Conservation (phyloP, 2,329 filamentous ascomycete genomes). For the Myriosclerotinia duriaeana region DNA sequence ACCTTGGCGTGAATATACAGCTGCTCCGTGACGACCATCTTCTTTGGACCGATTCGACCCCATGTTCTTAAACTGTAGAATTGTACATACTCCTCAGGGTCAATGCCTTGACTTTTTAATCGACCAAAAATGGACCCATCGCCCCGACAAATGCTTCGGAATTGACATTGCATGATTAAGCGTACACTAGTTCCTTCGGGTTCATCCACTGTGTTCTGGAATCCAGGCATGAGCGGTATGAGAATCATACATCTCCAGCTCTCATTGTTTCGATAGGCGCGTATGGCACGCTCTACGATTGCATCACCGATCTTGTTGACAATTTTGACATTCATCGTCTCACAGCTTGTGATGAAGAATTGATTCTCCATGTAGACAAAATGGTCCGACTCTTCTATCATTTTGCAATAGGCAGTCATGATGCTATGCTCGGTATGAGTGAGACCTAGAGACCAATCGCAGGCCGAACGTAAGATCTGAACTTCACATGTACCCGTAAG, state of each 20-base stretch:
- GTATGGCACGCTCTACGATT: conserved; percentile 84
- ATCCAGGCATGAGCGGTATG: conserved; percentile 96
- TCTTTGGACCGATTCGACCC: conserved; percentile 83
- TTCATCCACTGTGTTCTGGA: conserved; percentile 93
- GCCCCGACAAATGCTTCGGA: conserved; percentile 90
- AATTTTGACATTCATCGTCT: conserved; percentile 83
- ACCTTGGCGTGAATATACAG: conserved; percentile 97
- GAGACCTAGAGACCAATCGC: conserved; percentile 88
- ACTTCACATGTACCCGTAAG: conserved; percentile 94
- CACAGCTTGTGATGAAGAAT: conserved; percentile 93
- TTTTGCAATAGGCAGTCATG: conserved; percentile 89
- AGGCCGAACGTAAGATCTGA: conserved; percentile 88
- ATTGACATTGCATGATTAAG: conserved; percentile 96
- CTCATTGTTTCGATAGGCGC: conserved; percentile 79
- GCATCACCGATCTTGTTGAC: conserved; percentile 94
- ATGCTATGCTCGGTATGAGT: conserved; percentile 90
- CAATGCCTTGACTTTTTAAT: conserved; percentile 74
- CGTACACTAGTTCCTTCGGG: conserved; percentile 93
- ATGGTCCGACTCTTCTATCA: conserved; percentile 93
- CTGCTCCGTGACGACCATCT: conserved; percentile 87
- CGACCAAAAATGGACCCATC: conserved; percentile 89
- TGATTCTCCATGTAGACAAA: conserved; percentile 99
- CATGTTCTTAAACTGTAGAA: conserved; percentile 92
- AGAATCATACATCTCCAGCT: conserved; percentile 88
- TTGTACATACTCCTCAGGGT: conserved; percentile 91